Conservation (phyloP, 2,329 filamentous ascomycete genomes). For the Zasmidium citrigriseum region DNA sequence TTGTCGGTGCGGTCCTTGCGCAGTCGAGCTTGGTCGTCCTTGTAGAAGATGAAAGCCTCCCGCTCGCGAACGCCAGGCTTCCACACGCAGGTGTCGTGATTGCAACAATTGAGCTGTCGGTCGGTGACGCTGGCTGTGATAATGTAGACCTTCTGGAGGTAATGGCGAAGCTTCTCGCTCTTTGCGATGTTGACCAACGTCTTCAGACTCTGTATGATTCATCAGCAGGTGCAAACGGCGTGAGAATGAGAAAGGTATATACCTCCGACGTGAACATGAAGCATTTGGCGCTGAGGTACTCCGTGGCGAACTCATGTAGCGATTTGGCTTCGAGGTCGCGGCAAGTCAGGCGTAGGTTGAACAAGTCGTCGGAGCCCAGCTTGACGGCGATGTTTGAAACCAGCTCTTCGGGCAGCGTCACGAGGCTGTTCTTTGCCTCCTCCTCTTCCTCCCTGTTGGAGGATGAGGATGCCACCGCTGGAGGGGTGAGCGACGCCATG, state of each 20-base stretch:
- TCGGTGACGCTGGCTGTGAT: constrained; percentile 24
- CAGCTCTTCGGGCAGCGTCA: constrained; percentile 32
- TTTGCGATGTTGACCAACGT: constrained; percentile 28
- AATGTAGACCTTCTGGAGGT: constrained; percentile 27
- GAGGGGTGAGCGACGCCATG: neutral
- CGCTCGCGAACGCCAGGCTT: constrained; percentile 23
- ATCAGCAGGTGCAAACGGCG: neutral
- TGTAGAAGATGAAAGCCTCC: constrained; percentile 30
- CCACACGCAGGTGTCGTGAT: constrained; percentile 12
- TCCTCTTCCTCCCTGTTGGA: neutral
- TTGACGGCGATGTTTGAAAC: constrained; percentile 28
- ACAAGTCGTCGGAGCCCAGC: constrained; percentile 31
- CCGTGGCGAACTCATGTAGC: constrained; percentile 31
- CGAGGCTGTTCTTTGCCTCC: constrained; percentile 9
- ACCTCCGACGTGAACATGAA: constrained; percentile 27
- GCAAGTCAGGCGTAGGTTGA: constrained; percentile 29
- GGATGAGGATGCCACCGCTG: neutral
- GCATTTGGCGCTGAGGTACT: constrained; percentile 27
- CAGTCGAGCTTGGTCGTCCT: constrained; percentile 28
- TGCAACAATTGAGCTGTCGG: constrained; percentile 18
- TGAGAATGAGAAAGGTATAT: constrained; percentile 14
- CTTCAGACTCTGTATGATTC: constrained; percentile 19
- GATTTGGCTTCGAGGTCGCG: constrained; percentile 25
- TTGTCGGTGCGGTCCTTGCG: constrained; percentile 19
- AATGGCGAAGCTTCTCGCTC: constrained; percentile 22